phyloP scores from a whole-genome alignment of 225 moss, liverwort and hornwort genomes.

The Climacium dendroides region DNA sequence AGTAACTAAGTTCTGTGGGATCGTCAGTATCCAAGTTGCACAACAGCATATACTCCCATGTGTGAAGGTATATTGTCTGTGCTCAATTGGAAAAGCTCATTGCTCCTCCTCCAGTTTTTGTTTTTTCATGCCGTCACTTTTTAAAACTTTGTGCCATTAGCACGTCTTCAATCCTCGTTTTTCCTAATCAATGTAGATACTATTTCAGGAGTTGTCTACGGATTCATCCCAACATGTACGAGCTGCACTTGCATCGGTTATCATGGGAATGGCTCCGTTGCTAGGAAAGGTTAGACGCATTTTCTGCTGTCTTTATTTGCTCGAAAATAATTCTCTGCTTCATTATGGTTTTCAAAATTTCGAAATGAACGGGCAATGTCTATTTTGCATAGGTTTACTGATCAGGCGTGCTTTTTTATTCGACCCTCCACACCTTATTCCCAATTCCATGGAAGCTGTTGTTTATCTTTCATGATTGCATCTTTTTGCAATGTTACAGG shows the following conservation, averaged over 20 bases:
- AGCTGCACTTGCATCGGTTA: slow-evolving; percentile 93
- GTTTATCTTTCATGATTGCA: not conserved
- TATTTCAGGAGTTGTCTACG: slow-evolving; percentile 73
- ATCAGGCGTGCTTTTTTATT: not conserved
- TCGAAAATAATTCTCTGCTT: not conserved
- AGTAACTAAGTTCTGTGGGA: slow-evolving; percentile 96
- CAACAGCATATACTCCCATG: slow-evolving; percentile 92
- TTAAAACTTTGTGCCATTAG: not conserved
- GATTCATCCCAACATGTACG: slow-evolving; percentile 97
- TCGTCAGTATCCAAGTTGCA: slow-evolving; percentile 74
- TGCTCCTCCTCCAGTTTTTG: not conserved
- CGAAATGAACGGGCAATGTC: not conserved
- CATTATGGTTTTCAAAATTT: not conserved
- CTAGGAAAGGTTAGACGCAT: slow-evolving; percentile 58
- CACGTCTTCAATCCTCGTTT: not conserved
- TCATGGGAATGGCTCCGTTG: slow-evolving; percentile 96
- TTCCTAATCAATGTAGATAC: not conserved
- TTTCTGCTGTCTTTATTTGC: not conserved
- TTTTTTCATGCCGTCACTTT: not conserved
- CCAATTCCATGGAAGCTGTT: not conserved
- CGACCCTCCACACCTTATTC: not conserved
- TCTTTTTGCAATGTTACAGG: slow-evolving; percentile 27
- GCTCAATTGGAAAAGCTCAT: not conserved
- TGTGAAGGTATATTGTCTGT: slow-evolving; percentile 54
- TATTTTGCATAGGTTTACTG: not conserved